A percentile compares a stretch with the other conserved stretches of the same genome.
phyloP scores from a whole-genome alignment of 306 rosid species.

The Pterocarpus macrocarpus region DNA sequence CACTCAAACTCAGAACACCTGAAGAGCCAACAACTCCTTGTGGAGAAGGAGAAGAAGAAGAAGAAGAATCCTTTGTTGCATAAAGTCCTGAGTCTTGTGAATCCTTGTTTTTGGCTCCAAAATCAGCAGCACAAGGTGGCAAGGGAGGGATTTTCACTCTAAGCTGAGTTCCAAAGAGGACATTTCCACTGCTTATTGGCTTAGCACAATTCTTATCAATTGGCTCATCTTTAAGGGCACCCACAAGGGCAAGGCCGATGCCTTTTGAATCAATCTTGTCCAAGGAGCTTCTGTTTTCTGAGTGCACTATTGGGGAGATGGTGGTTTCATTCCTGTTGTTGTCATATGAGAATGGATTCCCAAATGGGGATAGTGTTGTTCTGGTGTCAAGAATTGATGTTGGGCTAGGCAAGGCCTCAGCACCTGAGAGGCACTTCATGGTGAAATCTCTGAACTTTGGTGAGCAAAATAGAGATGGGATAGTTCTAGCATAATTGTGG shows the following conservation, averaged over 20 bases:
- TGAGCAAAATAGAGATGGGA: conserved; percentile 68
- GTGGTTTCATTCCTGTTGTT: conserved; percentile 42
- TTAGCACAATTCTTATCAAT: conserved; percentile 33
- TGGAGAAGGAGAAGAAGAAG: conserved; percentile 39
- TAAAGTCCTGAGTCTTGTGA: conserved; percentile 45
- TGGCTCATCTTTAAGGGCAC: conserved; percentile 56
- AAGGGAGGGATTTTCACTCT: conserved; percentile 69
- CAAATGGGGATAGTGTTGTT: conserved; percentile 55
- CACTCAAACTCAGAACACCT: conserved; percentile 57
- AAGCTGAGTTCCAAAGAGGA: conserved; percentile 68
- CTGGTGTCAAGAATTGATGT: conserved; percentile 77
- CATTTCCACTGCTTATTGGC: conserved; percentile 41
- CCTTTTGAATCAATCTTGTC: conserved; percentile 54
- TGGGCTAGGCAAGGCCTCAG: conserved; percentile 69
- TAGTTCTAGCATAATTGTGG: conserved; percentile 42
- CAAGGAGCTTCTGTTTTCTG: conserved; percentile 56
- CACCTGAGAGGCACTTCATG: conserved; percentile 55
- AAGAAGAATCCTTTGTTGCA: conserved; percentile 27
- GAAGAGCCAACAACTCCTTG: not conserved
- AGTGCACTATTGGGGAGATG: conserved; percentile 34
- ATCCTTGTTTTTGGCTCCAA: conserved; percentile 51
- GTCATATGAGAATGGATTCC: conserved; percentile 54
- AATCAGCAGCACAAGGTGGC: conserved; percentile 45
- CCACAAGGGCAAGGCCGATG: conserved; percentile 78
- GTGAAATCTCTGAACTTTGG: conserved; percentile 71